Base-by-base conservation (phyloP, 2,329 filamentous ascomycete species). In the Hymenoscyphus scutula region DNA sequence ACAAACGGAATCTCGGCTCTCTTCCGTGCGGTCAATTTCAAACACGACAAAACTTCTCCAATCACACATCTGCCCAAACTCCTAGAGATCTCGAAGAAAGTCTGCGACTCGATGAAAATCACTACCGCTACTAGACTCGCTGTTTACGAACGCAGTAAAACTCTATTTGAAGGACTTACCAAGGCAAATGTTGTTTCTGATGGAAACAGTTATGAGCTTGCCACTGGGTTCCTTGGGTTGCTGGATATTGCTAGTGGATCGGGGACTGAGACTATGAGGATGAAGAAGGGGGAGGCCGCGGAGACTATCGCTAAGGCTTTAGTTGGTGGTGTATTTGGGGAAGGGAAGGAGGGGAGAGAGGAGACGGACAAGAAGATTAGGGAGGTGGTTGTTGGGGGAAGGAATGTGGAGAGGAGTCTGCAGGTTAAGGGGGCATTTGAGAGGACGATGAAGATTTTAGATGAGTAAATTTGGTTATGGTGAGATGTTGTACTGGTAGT, bases 201-300 rank as follows among this genome's bases (percentile, higher is more conserved):
- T 1, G 64, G 62, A 4, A 69, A 61, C 30, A 48, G 38, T 2
- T 72, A 71, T 53, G 64, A 65, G 1, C 34, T 74, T 6, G 69
- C 63, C 1, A 56, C 65, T 11, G 61, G 61, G 0, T 73, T 70
- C 37, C 71, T 74, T 53, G 58, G 57, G n/a, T 6, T 70, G 3
- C 41, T 75, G 19, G 71, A 74, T 55, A 56, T 75, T 5, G 61
- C 67, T 1, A 69, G 71, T 58, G 72, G 71, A 25, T 67, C 71
- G 7, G 74, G 74, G 1, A 72, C 63, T 53, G 74, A 75, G 58
- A 60, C 62, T 1, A 64, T 74, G 61, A 68, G 74, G 58, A 60
- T 67, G 8, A 75, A 74, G 65, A 70, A 72, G 41, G 70, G 64
- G 1, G 73, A 75, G 48, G 73, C 74, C 30, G 72, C 71, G 11